Evolutionary conservation across 177 flowering plant genomes (phyloP), one percentile per base, ranked within the genome.

Genomic region (Vitis hybrid): DNA sequence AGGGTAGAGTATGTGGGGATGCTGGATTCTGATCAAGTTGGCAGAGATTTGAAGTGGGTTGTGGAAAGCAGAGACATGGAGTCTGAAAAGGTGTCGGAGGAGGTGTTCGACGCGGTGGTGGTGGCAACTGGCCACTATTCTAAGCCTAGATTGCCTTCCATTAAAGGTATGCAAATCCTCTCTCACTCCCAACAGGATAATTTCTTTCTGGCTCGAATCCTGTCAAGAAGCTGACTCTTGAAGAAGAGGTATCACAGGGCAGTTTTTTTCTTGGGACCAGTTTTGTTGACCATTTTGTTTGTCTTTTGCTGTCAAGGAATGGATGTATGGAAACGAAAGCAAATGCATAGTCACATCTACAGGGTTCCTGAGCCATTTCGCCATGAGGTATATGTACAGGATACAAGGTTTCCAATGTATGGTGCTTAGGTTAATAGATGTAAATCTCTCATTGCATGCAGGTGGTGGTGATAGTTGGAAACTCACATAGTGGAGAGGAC

Each of bases 391-490:
- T 39, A 11, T 17, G 39, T 1, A 21, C 21, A 21, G 21, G 21
- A 21, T 21, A 21, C 21, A 64, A 17, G 49, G 21, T 21, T 21
- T 21, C 21, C 21, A 21, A 21, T 21, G 30, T 26, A 26, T 26
- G 30, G 30, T 26, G 30, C 30, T 26, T 26, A 26, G 30, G 30
- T 26, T 26, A 26, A 26, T 26, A 26, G 30, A 26, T 26, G 6
- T 65, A 19, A 6, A 6, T 45, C 23, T 59, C 3, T n/a, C 7
- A 58, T 11, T 26, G 30, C 10, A 18, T 60, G 26, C 69, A 93
- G 97, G 92, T 92, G n/a, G 98, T 93, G 64, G 92, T 94, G 76
- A 85, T 94, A 8, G 89, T 94, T 60, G 98, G 97, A 32, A 85
- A 75, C 66, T 90, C 93, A 60, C 51, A 78, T 10, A 94, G 97